Evolutionary conservation across 345 rosid genomes (phyloP).

Genomic region (Linum trigynum): DNA sequence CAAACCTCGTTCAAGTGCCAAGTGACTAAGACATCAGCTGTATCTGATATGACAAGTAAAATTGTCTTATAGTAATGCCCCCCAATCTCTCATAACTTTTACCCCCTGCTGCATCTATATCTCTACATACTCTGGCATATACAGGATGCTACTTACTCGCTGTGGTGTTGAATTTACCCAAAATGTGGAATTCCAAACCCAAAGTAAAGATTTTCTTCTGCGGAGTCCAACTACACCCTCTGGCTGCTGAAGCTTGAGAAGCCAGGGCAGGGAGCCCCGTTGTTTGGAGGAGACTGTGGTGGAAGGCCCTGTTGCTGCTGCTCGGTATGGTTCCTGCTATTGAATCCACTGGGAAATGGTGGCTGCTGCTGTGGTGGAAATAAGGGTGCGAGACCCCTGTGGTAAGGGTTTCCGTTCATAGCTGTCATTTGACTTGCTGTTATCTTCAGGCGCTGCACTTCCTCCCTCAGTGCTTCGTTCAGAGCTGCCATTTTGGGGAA

Average conservation of each 20-base stretch:
- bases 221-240: neutral
- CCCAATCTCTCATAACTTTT: no score
- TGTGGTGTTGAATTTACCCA: no score
- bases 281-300: slow-evolving; percentile 32
- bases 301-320: slow-evolving; percentile 23
- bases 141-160: no score
- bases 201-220: no score
- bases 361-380: slow-evolving; percentile 40
- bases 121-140: no score
- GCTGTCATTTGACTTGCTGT: slow-evolving; percentile 60
- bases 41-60: no score
- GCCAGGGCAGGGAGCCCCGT: slow-evolving; percentile 37
- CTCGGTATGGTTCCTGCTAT: slow-evolving; percentile 34
- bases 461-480: slow-evolving; percentile 67
- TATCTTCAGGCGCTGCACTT: slow-evolving; percentile 83
- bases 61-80: no score
- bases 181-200: no score
- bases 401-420: slow-evolving; percentile 48
- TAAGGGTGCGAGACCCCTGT: slow-evolving; percentile 33
- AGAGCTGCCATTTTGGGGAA: slow-evolving; percentile 44
- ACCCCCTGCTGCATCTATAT: no score
- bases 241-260: slow-evolving; percentile 11
- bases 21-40: no score
- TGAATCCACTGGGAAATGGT: slow-evolving; percentile 22
- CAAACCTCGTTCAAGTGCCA: no score